Conservation (phyloP, 345 rosid genomes). For the Eucalyptus tenuipes region DNA sequence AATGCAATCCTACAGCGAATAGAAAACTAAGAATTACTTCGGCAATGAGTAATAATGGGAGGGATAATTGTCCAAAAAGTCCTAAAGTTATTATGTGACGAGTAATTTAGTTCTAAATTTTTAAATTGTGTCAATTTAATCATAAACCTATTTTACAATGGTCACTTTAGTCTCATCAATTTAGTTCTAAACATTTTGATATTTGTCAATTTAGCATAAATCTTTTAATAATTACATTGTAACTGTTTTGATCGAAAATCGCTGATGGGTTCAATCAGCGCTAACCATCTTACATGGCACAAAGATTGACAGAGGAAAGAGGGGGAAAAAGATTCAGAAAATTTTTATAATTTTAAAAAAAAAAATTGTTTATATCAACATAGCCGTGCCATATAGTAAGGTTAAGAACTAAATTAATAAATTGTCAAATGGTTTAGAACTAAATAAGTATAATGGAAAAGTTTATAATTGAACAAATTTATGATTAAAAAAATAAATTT, state of each 20-base stretch:
- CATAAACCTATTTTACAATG: no score
- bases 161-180: not conserved
- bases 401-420: not conserved
- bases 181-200: not conserved
- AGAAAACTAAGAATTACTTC: not conserved
- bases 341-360: no score
- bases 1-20: rapidly evolving
- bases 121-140: no score
- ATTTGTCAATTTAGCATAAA: not conserved
- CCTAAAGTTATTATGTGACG: not conserved
- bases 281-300: not conserved
- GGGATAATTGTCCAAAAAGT: not conserved
- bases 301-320: rapidly evolving
- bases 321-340: not conserved
- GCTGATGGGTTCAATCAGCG: rapidly evolving
- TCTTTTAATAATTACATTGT: not conserved
- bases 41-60: not conserved
- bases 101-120: not conserved
- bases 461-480: no score
- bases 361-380: no score
- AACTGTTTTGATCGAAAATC: not conserved
- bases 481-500: no score
- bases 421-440: rapidly evolving
- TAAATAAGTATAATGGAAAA: no score
- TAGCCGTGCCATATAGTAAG: no score